phyloP scores from a whole-genome alignment of 2,329 filamentous ascomycete species.

The Phyllosticta citrichinensis region DNA sequence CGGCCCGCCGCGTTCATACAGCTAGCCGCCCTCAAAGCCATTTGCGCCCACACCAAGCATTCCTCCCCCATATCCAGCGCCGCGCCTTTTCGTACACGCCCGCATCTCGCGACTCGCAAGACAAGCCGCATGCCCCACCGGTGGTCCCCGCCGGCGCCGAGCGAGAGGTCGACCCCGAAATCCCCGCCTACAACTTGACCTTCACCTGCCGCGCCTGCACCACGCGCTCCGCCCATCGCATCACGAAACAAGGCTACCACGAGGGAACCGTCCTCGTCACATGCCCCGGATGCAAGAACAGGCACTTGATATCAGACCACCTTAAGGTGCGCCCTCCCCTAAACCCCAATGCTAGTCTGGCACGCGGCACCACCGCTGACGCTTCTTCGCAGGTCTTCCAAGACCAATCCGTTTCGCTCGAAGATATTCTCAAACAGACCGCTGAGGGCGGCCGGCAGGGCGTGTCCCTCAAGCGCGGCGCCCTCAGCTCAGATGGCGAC shows the following conservation, averaged over 20 bases:
- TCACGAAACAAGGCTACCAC: slow-evolving; percentile 95
- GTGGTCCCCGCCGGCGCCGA: slow-evolving; percentile 42
- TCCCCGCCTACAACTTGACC: slow-evolving; percentile 58
- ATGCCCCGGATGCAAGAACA: slow-evolving; percentile 75
- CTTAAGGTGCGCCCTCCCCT: slow-evolving; percentile 43
- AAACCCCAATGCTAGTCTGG: not conserved
- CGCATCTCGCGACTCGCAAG: slow-evolving; percentile 20
- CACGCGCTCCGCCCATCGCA: slow-evolving; percentile 66
- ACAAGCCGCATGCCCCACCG: slow-evolving; percentile 17
- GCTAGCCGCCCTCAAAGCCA: slow-evolving; percentile 14
- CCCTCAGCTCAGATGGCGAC: slow-evolving; percentile 67
- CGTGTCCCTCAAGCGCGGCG: slow-evolving; percentile 60
- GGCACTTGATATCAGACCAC: slow-evolving; percentile 89
- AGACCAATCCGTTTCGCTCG: slow-evolving; percentile 58
- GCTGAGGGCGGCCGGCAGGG: slow-evolving; percentile 44
- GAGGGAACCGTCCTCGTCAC: slow-evolving; percentile 79
- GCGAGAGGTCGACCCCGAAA: not conserved
- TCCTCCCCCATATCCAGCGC: slow-evolving; percentile 1
- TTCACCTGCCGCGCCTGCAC: slow-evolving; percentile 90
- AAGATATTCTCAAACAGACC: slow-evolving; percentile 61
- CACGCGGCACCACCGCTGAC: not conserved
- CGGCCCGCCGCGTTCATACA: slow-evolving; percentile 10
- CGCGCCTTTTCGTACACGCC: slow-evolving; percentile 18
- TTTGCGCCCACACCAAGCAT: slow-evolving; percentile 12
- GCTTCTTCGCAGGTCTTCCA: slow-evolving; percentile 54